These are phyloP conservation scores for Dentiscutata heterogama DNA, from an alignment of 371 early-diverging fungal species.

Conservation along the genomic window DNA sequence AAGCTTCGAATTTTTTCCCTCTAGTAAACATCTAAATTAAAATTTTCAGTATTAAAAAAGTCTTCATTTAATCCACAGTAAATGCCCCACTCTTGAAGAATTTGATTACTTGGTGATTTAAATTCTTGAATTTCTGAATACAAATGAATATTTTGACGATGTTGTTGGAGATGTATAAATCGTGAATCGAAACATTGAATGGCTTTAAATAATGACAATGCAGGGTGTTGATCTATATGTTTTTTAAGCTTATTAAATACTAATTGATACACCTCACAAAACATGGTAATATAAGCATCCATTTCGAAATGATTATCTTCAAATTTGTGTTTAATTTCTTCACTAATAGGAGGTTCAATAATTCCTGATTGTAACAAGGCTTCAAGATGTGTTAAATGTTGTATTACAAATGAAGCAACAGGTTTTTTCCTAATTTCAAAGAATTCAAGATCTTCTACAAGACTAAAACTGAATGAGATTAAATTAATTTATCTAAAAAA, in stretches of 20 bases:
- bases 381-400: too few relatives aligned
- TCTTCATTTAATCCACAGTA: not conserved
- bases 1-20: not conserved
- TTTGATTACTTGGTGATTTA: not conserved
- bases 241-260: not conserved
- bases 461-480: not conserved
- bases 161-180: not conserved
- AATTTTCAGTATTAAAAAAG: too few relatives aligned
- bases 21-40: not conserved
- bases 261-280: not conserved
- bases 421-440: not conserved
- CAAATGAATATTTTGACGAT: not conserved
- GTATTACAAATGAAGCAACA: constrained; percentile 16
- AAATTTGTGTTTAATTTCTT: not conserved
- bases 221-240: not conserved
- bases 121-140: not conserved
- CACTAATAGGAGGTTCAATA: not conserved
- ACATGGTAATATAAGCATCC: not conserved
- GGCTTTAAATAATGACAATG: not conserved
- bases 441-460: not conserved
- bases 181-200: not conserved
- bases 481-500: not conserved
- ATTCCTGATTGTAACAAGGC: not conserved
- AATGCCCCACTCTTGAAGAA: not conserved
- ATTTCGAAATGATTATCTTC: not conserved